phyloP scores from a whole-genome alignment of 164 flowering plant species.

The Annona squamosa region DNA sequence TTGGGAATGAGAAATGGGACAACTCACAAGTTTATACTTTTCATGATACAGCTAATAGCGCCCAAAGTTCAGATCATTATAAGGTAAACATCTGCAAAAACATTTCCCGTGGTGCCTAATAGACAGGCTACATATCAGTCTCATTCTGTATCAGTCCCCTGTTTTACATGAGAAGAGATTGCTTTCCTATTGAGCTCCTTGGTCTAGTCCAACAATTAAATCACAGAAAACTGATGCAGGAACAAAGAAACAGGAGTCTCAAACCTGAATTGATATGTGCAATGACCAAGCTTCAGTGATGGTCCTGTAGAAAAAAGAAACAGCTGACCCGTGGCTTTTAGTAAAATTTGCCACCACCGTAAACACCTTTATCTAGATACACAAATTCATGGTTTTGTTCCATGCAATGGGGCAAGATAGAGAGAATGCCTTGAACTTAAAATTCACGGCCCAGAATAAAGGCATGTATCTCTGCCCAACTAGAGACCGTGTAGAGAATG shows the following conservation, averaged over 20 bases:
- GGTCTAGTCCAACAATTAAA: background rate
- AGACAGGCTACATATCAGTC: too few relatives aligned
- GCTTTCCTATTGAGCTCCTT: background rate
- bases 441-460: constrained; percentile 23
- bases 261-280: background rate
- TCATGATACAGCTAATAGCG: too few relatives aligned
- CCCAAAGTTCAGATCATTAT: too few relatives aligned
- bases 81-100: too few relatives aligned
- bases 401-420: background rate
- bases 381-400: background rate
- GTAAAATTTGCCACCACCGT: constrained; percentile 13
- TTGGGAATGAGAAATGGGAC: too few relatives aligned
- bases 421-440: background rate
- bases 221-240: background rate
- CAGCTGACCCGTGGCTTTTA: constrained; percentile 7
- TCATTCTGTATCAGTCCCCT: background rate
- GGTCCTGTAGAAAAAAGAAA: constrained; percentile 5
- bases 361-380: constrained; percentile 3
- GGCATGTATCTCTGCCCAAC: constrained; percentile 38
- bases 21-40: too few relatives aligned
- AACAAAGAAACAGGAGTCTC: background rate
- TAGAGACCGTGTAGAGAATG: constrained; percentile 27
- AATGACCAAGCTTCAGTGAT: background rate
- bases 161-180: background rate
- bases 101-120: too few relatives aligned